A percentile compares a stretch with the other conserved stretches of the same genome.
These are phyloP conservation scores for Graphilbum sp. DNA, from an alignment of 2,329 filamentous ascomycete species.

Conservation along the genomic window DNA sequence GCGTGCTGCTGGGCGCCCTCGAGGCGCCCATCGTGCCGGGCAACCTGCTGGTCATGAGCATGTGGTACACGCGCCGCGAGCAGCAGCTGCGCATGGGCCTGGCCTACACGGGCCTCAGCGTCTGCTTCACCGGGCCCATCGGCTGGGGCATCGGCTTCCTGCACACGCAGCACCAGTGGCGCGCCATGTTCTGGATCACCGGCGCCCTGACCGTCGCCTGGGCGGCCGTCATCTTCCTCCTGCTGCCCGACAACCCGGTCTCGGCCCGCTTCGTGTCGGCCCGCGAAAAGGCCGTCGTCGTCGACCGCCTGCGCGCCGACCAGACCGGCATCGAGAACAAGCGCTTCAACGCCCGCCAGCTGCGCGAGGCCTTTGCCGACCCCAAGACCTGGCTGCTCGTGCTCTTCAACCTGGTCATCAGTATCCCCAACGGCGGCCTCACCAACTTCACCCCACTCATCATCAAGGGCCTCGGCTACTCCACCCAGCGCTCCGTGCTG, in stretches of 20 bases:
- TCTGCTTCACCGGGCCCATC: slow-evolving; percentile 1
- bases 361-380: slow-evolving; percentile 33
- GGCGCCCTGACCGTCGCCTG: slow-evolving; percentile 28
- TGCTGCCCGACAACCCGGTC: slow-evolving; percentile 33
- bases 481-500: slow-evolving; percentile 26
- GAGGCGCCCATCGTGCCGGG: slow-evolving; percentile 16
- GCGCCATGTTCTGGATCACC: slow-evolving; percentile 32
- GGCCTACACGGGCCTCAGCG: background rate
- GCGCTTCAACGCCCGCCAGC: slow-evolving; percentile 34
- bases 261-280: slow-evolving; percentile 22
- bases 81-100: slow-evolving; percentile 13
- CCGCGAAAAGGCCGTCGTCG: slow-evolving; percentile 24
- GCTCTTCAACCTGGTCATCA: slow-evolving; percentile 29
- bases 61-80: slow-evolving; percentile 16
- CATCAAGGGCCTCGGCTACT: slow-evolving; percentile 30
- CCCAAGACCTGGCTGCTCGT: slow-evolving; percentile 34
- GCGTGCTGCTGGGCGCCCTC: slow-evolving; percentile 15
- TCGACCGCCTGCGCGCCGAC: slow-evolving; percentile 38
- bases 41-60: slow-evolving; percentile 16
- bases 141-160: slow-evolving; percentile 1
- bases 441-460: slow-evolving; percentile 38
- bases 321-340: slow-evolving; percentile 39
- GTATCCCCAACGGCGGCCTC: slow-evolving; percentile 35
- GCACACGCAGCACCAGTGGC: slow-evolving; percentile 16
- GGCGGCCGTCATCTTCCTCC: slow-evolving; percentile 21